Percentiles rank a stretch among this genome's conserved stretches.
Conservation (phyloP, 106 monocot genomes). For the Ottelia alismoides region DNA sequence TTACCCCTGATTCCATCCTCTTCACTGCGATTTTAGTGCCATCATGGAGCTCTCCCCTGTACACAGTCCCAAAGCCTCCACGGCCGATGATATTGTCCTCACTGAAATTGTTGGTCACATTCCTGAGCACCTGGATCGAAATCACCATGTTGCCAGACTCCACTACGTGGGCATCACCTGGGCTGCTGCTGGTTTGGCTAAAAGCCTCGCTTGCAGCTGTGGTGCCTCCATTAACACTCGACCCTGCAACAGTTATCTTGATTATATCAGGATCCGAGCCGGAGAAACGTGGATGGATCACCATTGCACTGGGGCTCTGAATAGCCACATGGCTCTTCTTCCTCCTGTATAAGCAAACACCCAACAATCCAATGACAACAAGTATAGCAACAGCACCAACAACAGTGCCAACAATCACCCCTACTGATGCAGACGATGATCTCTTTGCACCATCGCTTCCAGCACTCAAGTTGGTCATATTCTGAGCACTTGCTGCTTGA, state of each 20-base stretch:
- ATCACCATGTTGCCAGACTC: conserved; percentile 31
- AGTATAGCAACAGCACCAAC: conserved; percentile 15
- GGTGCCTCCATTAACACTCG: conserved; percentile 13
- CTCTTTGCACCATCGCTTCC: neutral
- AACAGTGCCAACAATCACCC: conserved; percentile 26
- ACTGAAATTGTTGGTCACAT: conserved; percentile 41
- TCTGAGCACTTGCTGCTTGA: neutral
- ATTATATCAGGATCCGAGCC: conserved; percentile 37
- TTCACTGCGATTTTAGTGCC: conserved; percentile 55
- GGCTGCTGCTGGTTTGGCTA: conserved; percentile 10
- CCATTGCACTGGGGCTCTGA: conserved; percentile 32
- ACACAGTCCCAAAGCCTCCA: conserved; percentile 61
- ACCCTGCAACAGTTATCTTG: conserved; percentile 23
- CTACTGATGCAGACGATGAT: conserved; percentile 10
- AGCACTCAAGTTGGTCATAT: neutral
- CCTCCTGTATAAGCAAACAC: conserved; percentile 26
- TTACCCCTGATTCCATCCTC: conserved; percentile 33
- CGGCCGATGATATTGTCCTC: conserved; percentile 39
- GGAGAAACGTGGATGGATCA: conserved; percentile 40
- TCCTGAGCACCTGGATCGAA: conserved; percentile 28
- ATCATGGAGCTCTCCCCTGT: conserved; percentile 34
- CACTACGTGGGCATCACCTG: conserved; percentile 17
- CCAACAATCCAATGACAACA: conserved; percentile 11
- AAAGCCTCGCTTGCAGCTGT: conserved; percentile 5
- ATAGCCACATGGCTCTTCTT: conserved; percentile 22